phyloP scores from a whole-genome alignment of 164 flowering plant species.

The Macadamia integrifolia region DNA sequence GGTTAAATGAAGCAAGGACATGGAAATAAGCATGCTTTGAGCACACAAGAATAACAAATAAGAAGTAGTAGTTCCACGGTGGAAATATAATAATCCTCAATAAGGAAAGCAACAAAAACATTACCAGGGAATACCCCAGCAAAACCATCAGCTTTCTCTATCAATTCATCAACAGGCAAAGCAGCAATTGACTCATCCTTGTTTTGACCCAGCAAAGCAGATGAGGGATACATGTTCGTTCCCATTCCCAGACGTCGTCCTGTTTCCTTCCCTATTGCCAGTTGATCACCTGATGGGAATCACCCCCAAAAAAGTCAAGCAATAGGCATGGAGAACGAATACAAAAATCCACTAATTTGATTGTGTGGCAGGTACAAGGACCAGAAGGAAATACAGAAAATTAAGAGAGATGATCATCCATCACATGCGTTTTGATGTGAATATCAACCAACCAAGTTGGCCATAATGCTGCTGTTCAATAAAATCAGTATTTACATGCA shows the following conservation, averaged over 20 bases:
- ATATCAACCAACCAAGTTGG: neutral
- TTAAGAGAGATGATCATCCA: neutral
- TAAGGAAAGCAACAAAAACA: neutral
- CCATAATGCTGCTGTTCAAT: neutral
- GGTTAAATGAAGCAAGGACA: neutral
- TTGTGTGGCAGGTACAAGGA: neutral
- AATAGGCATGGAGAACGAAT: neutral
- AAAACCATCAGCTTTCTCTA: conserved; percentile 90
- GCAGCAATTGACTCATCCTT: conserved; percentile 76
- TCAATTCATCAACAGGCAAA: conserved; percentile 77
- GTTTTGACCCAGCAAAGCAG: conserved; percentile 71
- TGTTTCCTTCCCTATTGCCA: conserved; percentile 90
- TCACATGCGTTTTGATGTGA: neutral
- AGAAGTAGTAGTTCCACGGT: too few species aligned
- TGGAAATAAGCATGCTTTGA: neutral
- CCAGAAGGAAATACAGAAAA: neutral
- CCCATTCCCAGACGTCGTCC: conserved; percentile 96
- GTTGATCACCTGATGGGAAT: conserved; percentile 64
- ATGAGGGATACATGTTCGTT: conserved; percentile 89
- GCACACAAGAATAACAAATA: neutral
- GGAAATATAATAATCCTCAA: neutral
- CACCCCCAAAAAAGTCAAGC: neutral
- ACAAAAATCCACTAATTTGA: neutral
- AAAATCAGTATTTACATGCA: neutral
- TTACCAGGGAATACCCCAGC: conserved; percentile 94